phyloP scores from a whole-genome alignment of 2,329 filamentous ascomycete species.

The Curvularia sp. region DNA sequence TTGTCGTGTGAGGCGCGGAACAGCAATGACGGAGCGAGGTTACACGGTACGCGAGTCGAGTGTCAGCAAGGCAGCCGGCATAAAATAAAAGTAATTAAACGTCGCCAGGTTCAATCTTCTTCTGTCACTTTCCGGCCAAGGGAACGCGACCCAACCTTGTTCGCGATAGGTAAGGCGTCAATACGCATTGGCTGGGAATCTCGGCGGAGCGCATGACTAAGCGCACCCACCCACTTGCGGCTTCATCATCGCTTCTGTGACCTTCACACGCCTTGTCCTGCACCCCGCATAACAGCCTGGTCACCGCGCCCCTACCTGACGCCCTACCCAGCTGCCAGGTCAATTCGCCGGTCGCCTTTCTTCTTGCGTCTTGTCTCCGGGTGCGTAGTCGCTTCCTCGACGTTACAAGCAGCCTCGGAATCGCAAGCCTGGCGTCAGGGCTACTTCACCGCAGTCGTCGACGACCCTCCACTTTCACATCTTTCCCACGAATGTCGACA shows the following conservation, averaged over 20 bases:
- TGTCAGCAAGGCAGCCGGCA: constrained; percentile 2
- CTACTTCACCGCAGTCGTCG: constrained; percentile 24
- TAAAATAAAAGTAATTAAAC: constrained; percentile 19
- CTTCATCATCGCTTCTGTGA: constrained; percentile 25
- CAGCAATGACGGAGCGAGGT: not conserved
- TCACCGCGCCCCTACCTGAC: constrained; percentile 20
- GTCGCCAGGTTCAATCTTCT: constrained; percentile 26
- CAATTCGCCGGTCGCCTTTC: constrained; percentile 28
- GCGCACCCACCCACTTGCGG: constrained; percentile 22
- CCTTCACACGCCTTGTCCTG: constrained; percentile 25
- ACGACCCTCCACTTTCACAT: constrained; percentile 25
- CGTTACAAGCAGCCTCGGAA: constrained; percentile 20
- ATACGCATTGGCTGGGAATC: constrained; percentile 25
- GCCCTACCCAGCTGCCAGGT: constrained; percentile 21
- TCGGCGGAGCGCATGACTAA: constrained; percentile 16
- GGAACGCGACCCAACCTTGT: constrained; percentile 16
- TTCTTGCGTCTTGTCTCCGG: constrained; percentile 17
- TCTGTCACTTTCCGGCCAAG: constrained; percentile 16
- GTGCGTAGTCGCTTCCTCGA: constrained; percentile 19
- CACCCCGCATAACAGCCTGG: constrained; percentile 22
- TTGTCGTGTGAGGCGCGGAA: not conserved
- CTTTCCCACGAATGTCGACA: constrained; percentile 53
- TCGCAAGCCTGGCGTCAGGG: constrained; percentile 23
- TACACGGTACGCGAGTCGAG: constrained; percentile 1
- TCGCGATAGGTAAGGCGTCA: constrained; percentile 9